Evolutionary conservation across 345 rosid species (phyloP).

Genomic region (Ailanthus altissimus): DNA sequence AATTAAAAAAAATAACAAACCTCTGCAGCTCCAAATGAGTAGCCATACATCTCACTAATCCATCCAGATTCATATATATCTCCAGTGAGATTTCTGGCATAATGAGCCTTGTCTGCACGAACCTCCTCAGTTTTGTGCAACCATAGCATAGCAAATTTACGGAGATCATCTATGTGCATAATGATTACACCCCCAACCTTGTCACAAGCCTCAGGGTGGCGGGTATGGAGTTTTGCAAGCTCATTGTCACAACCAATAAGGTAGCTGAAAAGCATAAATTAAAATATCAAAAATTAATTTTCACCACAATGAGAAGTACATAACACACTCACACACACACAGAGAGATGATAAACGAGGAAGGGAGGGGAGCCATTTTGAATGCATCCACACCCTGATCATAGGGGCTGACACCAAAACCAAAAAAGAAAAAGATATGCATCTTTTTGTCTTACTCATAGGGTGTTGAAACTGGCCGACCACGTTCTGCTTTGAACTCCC

Average conservation of each 20-base stretch:
- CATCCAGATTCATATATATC: slow-evolving; percentile 91
- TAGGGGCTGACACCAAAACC: background rate
- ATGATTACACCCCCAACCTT: slow-evolving; percentile 98
- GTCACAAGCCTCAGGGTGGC: slow-evolving; percentile 91
- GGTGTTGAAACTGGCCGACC: slow-evolving; percentile 99
- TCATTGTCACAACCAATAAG: slow-evolving; percentile 95
- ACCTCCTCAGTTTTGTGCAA: slow-evolving; percentile 97
- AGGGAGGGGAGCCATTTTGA: background rate
- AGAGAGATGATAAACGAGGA: background rate
- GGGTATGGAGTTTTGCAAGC: slow-evolving; percentile 89
- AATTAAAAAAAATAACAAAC: slow-evolving; percentile 33
- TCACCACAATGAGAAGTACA: background rate
- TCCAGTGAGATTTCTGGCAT: slow-evolving; percentile 83
- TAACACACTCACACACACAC: background rate
- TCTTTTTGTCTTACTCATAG: slow-evolving; percentile 65
- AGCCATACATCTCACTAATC: slow-evolving; percentile 99
- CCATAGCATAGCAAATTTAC: slow-evolving; percentile 88
- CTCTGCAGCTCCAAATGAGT: slow-evolving; percentile 99
- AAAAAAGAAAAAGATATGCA: background rate
- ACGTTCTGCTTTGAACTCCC: slow-evolving; percentile 91
- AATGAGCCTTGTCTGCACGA: slow-evolving; percentile 93
- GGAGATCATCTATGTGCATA: slow-evolving; percentile 96
- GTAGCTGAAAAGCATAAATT: slow-evolving; percentile 52
- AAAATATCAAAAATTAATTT: slow-evolving; percentile 14
- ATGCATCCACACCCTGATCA: slow-evolving; percentile 3